These are phyloP conservation scores for Metarhizium brunneum DNA, from an alignment of 2,329 filamentous ascomycete species.

Conservation along the genomic window DNA sequence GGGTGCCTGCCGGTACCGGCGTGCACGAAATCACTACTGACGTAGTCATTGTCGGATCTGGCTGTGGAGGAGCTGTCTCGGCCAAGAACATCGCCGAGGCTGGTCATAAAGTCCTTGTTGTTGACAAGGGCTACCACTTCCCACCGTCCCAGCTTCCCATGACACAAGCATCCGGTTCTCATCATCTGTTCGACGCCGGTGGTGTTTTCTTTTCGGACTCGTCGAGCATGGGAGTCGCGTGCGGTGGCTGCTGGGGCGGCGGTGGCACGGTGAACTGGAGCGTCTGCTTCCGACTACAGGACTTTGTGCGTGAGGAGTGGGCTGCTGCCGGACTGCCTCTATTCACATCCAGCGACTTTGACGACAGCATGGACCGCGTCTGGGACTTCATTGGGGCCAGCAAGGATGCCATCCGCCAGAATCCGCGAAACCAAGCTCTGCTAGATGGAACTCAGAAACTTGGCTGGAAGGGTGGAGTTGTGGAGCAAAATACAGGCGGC, in stretches of 20 bases:
- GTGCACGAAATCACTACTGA: constrained; percentile 64
- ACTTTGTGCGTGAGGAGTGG: constrained; percentile 75
- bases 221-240: constrained; percentile 48
- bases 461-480: constrained; percentile 58
- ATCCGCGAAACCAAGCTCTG: constrained; percentile 60
- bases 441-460: constrained; percentile 66
- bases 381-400: constrained; percentile 71
- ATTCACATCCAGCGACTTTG: constrained; percentile 65
- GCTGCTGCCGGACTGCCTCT: constrained; percentile 58
- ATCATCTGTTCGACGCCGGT: constrained; percentile 61
- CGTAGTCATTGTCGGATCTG: constrained; percentile 77
- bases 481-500: constrained; percentile 73
- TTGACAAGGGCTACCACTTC: constrained; percentile 77
- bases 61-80: constrained; percentile 73
- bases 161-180: constrained; percentile 47
- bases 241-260: constrained; percentile 72
- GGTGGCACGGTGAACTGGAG: constrained; percentile 87
- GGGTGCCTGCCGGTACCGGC: constrained; percentile 33
- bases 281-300: constrained; percentile 56
- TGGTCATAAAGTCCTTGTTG: constrained; percentile 66
- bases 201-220: constrained; percentile 50
- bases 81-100: constrained; percentile 75
- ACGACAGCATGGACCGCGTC: constrained; percentile 70
- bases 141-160: constrained; percentile 65
- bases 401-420: constrained; percentile 58